phyloP scores from a whole-genome alignment of 306 rosid genomes.

The Vicia faba region DNA sequence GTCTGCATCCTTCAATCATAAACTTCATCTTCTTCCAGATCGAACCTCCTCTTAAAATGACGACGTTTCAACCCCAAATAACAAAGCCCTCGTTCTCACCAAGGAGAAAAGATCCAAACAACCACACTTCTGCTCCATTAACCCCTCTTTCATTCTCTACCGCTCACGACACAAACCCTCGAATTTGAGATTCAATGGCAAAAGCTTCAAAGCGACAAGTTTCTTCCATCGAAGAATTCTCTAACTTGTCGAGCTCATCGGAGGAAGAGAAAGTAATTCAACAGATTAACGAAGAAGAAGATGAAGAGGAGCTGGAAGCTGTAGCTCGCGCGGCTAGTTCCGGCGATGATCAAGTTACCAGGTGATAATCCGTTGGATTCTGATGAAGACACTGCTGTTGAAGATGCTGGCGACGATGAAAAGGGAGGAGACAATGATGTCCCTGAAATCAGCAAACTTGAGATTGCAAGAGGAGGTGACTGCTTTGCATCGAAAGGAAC shows the following conservation, averaged over 20 bases:
- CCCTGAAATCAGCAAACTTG: too few species aligned
- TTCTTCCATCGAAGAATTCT: slow-evolving; percentile 77
- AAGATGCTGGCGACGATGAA: slow-evolving; percentile 62
- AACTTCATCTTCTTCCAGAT: too few species aligned
- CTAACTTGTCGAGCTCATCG: slow-evolving; percentile 56
- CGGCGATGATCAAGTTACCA: slow-evolving; percentile 60
- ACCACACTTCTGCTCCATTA: too few species aligned
- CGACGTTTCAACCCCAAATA: too few species aligned
- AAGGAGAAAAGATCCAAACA: too few species aligned
- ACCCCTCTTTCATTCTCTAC: slow-evolving; percentile 6
- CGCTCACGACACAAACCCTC: slow-evolving; percentile 41
- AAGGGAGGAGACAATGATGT: too few species aligned
- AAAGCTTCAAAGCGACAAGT: slow-evolving; percentile 55
- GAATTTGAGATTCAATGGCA: slow-evolving; percentile 58
- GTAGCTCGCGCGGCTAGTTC: slow-evolving; percentile 87
- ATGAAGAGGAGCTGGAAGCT: slow-evolving; percentile 92
- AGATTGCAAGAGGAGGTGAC: too few species aligned
- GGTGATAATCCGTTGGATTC: slow-evolving; percentile 39
- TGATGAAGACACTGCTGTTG: slow-evolving; percentile 39
- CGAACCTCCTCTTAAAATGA: too few species aligned
- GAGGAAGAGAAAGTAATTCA: slow-evolving; percentile 66
- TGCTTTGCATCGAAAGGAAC: too few species aligned
- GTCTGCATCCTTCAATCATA: too few species aligned
- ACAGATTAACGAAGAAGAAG: slow-evolving; percentile 76
- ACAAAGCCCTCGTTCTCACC: too few species aligned